Percentiles rank a stretch among this genome's conserved stretches.
Conservation (phyloP, 2,329 filamentous ascomycete genomes). For the Cladosporium cucumerinum region DNA sequence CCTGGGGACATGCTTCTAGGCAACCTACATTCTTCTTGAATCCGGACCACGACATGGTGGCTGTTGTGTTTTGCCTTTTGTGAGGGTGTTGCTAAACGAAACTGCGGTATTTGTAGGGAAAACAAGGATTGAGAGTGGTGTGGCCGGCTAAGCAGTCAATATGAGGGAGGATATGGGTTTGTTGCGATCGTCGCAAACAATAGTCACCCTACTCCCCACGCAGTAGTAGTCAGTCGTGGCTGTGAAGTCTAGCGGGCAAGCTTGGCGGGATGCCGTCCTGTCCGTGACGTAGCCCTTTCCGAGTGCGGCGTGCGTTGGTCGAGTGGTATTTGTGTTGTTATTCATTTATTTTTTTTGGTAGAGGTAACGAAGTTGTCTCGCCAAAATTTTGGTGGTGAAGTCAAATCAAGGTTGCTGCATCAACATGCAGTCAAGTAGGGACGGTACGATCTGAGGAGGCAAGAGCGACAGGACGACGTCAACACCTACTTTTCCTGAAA, state of each 20-base stretch:
- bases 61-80: conserved; percentile 20
- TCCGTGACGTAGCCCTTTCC: conserved; percentile 8
- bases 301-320: neutral
- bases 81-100: neutral
- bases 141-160: conserved; percentile 1
- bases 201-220: neutral
- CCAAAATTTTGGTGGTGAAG: neutral
- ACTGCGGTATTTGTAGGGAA: neutral
- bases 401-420: neutral
- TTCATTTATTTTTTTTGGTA: neutral
- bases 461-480: neutral
- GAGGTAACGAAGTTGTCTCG: neutral
- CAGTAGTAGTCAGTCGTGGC: neutral
- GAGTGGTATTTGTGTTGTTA: neutral
- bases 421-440: neutral
- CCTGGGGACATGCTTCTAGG: conserved; percentile 34
- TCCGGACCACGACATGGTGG: conserved; percentile 60
- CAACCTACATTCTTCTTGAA: conserved; percentile 37
- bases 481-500: neutral
- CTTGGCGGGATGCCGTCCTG: conserved; percentile 7
- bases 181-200: conserved; percentile 13
- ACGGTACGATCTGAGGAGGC: neutral
- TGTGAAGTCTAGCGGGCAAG: conserved; percentile 10
- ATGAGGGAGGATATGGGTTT: neutral
- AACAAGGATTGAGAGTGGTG: neutral